Conservation (phyloP, 257 asterid genomes). For the Cordia subcordata region DNA sequence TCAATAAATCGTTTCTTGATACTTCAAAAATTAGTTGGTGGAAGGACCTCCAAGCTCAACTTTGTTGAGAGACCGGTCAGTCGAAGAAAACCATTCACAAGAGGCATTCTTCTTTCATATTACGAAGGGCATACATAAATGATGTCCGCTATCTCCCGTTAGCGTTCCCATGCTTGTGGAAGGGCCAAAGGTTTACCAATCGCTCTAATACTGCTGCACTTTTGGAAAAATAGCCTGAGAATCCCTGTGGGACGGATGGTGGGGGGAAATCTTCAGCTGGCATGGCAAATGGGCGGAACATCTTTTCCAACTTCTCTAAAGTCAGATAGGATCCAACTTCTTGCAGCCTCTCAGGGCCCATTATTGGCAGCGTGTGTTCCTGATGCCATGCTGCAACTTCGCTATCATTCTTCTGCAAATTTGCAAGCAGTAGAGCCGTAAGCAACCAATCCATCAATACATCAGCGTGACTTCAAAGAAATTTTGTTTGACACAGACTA, state of each 20-base stretch:
- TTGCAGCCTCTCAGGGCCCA: conserved; percentile 93
- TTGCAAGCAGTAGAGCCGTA: background rate
- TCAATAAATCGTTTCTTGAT: background rate
- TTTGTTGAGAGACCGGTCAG: background rate
- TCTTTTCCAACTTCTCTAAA: conserved; percentile 68
- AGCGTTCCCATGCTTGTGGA: conserved; percentile 54
- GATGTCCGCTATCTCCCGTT: conserved; percentile 37
- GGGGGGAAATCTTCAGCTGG: conserved; percentile 97
- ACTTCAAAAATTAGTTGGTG: background rate
- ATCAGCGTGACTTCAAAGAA: too few relatives aligned
- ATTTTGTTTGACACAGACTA: too few relatives aligned
- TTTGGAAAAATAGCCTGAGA: conserved; percentile 87
- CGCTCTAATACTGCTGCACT: conserved; percentile 87
- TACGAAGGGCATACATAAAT: background rate
- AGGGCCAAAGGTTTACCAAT: conserved; percentile 86
- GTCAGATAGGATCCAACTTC: conserved; percentile 74
- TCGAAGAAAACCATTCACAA: background rate
- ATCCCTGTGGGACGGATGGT: conserved; percentile 76
- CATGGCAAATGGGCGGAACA: conserved; percentile 82
- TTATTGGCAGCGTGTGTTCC: conserved; percentile 86
- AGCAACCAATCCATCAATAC: conserved; percentile 4
- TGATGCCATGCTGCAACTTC: conserved; percentile 69
- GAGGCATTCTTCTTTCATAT: too few relatives aligned
- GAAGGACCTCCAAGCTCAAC: background rate
- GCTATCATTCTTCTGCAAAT: conserved; percentile 53